Evolutionary conservation across 257 asterid genomes (phyloP).

Genomic region (Nicotiana tabacum): DNA sequence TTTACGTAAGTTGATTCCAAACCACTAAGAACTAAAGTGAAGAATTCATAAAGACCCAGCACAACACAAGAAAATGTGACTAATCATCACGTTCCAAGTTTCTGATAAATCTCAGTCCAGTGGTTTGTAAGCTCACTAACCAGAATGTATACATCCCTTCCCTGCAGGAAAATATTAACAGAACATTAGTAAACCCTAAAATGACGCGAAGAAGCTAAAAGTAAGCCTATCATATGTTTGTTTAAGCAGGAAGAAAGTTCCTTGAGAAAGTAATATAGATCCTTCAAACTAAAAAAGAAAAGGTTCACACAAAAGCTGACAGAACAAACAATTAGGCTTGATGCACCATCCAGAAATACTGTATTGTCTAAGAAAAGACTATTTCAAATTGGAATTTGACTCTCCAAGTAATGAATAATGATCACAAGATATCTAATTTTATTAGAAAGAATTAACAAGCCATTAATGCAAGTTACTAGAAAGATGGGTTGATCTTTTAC

Average conservation of each 20-base stretch:
- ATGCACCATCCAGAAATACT: not conserved
- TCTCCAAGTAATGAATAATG: not conserved
- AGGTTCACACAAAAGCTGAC: not conserved
- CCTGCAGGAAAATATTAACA: conserved; percentile 53
- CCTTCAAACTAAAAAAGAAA: not conserved
- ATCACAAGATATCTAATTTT: not conserved
- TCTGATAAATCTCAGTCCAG: not conserved
- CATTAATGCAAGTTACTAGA: not conserved
- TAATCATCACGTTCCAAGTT: conserved; percentile 9
- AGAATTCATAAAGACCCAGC: not conserved
- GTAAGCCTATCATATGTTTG: not conserved
- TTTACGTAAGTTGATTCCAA: not conserved
- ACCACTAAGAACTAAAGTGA: not conserved
- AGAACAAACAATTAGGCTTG: not conserved
- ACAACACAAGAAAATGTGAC: not conserved
- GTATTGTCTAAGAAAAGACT: not conserved
- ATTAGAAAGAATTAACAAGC: not conserved
- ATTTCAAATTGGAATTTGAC: not conserved
- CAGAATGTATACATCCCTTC: conserved; percentile 92
- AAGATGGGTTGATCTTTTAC: not conserved
- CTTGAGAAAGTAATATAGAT: not conserved
- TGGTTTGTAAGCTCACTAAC: conserved; percentile 33
- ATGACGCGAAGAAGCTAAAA: conserved; percentile 6
- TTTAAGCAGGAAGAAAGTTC: not conserved
- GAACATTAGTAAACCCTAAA: conserved; percentile 9